These are phyloP conservation scores for Hypoxylon sp. DNA, from an alignment of 2,329 filamentous ascomycete genomes.

Conservation along the genomic window DNA sequence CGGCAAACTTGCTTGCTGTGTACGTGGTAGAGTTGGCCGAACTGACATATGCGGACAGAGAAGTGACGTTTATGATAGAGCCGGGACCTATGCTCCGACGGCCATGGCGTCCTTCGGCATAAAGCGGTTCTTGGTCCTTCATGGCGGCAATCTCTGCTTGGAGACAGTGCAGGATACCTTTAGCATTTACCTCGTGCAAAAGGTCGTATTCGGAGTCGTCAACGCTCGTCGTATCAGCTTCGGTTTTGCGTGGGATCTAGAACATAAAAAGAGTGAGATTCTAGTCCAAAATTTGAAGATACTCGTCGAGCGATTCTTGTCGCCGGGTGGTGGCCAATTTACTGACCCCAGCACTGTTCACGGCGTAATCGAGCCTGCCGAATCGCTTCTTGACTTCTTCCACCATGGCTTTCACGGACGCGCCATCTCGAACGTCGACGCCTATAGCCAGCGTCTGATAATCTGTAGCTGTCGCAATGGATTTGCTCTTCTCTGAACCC, in stretches of 20 bases:
- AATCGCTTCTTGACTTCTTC: constrained; percentile 16
- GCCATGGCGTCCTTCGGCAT: constrained; percentile 32
- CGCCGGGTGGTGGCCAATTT: background rate
- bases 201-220: constrained; percentile 38
- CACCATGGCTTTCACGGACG: constrained; percentile 28
- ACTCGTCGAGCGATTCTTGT: background rate
- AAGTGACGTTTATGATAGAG: constrained; percentile 41
- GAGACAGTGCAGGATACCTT: constrained; percentile 40
- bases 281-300: background rate
- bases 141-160: constrained; percentile 40
- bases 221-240: constrained; percentile 12
- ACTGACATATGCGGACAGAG: constrained; percentile 22
- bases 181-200: constrained; percentile 40
- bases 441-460: constrained; percentile 26
- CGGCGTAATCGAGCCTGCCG: constrained; percentile 40
- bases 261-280: background rate
- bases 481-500: constrained; percentile 31
- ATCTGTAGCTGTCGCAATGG: constrained; percentile 21
- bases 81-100: constrained; percentile 37
- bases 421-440: constrained; percentile 38
- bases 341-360: constrained; percentile 39
- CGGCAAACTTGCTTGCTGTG: constrained; percentile 41
- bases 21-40: constrained; percentile 30
- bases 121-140: constrained; percentile 37
- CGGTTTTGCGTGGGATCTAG: background rate